A percentile compares a stretch with the other conserved stretches of the same genome.
Evolutionary conservation across 208 protist species (phyloP).

Genomic region (Herpetomonas samuelpessoai): DNA sequence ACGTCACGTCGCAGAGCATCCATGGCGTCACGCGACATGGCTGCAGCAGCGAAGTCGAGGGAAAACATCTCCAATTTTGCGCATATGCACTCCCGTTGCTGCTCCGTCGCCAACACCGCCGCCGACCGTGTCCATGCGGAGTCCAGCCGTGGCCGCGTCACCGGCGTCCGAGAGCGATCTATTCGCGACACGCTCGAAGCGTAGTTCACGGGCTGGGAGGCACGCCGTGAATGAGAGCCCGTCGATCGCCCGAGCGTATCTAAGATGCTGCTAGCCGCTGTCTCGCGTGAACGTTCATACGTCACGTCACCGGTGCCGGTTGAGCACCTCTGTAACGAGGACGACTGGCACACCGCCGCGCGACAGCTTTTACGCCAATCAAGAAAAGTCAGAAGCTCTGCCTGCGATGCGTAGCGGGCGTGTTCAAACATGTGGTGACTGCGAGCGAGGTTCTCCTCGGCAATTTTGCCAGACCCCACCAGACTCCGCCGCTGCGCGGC

Average conservation of each 20-base stretch:
- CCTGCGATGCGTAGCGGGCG: conserved; percentile 40
- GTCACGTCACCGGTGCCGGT: too few species aligned
- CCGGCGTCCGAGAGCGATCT: too few species aligned
- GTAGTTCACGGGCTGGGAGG: too few species aligned
- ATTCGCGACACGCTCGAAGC: too few species aligned
- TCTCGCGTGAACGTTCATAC: too few species aligned
- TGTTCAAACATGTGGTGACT: conserved; percentile 59
- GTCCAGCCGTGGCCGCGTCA: conserved; percentile 6
- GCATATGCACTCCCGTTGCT: conserved; percentile 29
- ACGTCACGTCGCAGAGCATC: conserved; percentile 40
- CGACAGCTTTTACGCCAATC: conserved; percentile 48
- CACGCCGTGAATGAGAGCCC: too few species aligned
- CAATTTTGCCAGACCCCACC: conserved; percentile 1
- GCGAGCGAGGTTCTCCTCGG: conserved; percentile 20
- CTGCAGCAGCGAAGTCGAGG: conserved; percentile 37
- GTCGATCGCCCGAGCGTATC: too few species aligned
- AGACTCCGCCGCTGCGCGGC: not conserved
- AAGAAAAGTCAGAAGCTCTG: conserved; percentile 47
- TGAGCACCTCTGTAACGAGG: too few species aligned
- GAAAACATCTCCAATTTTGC: conserved; percentile 33
- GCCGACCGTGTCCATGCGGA: conserved; percentile 58
- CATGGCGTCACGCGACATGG: conserved; percentile 46
- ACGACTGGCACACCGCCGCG: conserved; percentile 25
- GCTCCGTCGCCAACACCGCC: conserved; percentile 40
- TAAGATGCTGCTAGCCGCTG: too few species aligned